Conservation (phyloP, 805 yeast species). For the Phaffomyces thermotolerans region DNA sequence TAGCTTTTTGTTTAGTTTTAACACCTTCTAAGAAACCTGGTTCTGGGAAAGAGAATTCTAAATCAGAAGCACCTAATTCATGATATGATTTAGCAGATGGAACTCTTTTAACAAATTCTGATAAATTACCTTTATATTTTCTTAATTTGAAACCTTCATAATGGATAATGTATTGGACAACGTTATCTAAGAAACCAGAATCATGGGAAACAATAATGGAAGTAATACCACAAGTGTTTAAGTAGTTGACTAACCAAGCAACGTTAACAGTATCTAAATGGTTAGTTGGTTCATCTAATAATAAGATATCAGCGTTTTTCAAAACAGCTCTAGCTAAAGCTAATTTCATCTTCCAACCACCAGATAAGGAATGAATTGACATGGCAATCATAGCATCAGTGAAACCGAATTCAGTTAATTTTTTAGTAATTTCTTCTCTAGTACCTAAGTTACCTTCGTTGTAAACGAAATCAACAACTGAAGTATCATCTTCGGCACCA, state of each 20-base stretch:
- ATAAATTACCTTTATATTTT: slow-evolving; percentile 99
- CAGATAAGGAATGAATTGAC: slow-evolving; percentile 96
- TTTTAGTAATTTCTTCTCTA: slow-evolving; percentile 60
- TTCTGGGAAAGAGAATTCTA: slow-evolving; percentile 97
- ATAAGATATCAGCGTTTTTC: slow-evolving; percentile 94
- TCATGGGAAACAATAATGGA: slow-evolving; percentile 99
- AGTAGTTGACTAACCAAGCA: slow-evolving; percentile 99
- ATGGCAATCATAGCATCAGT: slow-evolving; percentile 84
- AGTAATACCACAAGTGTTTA: slow-evolving; percentile 96
- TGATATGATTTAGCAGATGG: slow-evolving; percentile 98
- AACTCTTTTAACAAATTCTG: slow-evolving; percentile 97
- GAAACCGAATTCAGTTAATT: slow-evolving; percentile 89
- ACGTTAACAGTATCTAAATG: slow-evolving; percentile 99
- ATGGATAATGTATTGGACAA: slow-evolving; percentile 96
- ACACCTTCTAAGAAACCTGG: slow-evolving; percentile 99
- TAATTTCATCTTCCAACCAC: slow-evolving; percentile 99
- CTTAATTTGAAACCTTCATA: slow-evolving; percentile 99
- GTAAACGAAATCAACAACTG: slow-evolving; percentile 87
- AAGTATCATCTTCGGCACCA: slow-evolving; percentile 94
- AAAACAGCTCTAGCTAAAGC: slow-evolving; percentile 99
- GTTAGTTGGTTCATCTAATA: slow-evolving; percentile 99
- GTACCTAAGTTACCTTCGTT: slow-evolving; percentile 67
- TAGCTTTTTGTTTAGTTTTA: slow-evolving; percentile 99
- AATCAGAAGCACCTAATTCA: slow-evolving; percentile 97
- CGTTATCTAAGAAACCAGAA: slow-evolving; percentile 98